phyloP scores from a whole-genome alignment of 148 eudicot species.

The Arctostaphylos glauca region DNA sequence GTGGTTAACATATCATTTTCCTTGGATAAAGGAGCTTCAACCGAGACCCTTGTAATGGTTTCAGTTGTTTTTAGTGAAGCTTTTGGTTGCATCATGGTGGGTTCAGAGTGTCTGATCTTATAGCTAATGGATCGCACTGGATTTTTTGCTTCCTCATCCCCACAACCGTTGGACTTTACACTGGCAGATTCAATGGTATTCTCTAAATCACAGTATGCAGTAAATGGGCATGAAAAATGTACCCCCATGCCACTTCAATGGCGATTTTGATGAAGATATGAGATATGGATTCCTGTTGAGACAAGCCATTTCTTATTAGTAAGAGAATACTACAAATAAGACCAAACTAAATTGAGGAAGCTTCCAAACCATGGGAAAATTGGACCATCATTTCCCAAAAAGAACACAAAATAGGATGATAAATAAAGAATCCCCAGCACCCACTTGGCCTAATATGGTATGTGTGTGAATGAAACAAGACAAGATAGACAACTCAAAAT shows the following conservation, averaged over 20 bases:
- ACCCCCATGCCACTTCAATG: conserved; percentile 64
- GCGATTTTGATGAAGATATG: conserved; percentile 11
- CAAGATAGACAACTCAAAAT: neutral
- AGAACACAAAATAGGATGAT: conserved; percentile 6
- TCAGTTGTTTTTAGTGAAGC: conserved; percentile 34
- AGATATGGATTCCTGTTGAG: conserved; percentile 24
- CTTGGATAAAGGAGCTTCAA: conserved; percentile 19
- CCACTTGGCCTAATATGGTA: neutral
- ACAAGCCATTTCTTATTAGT: neutral
- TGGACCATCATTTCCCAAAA: neutral
- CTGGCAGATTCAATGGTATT: conserved; percentile 48
- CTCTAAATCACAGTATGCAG: conserved; percentile 45
- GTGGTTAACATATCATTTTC: conserved; percentile 17
- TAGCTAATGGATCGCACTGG: conserved; percentile 51
- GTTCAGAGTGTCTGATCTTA: conserved; percentile 37
- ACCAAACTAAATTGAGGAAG: neutral
- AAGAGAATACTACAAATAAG: conserved; percentile 12
- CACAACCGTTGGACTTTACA: conserved; percentile 46
- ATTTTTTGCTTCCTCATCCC: conserved; percentile 47
- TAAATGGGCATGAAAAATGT: conserved; percentile 62
- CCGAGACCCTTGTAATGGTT: conserved; percentile 30
- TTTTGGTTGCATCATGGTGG: conserved; percentile 36
- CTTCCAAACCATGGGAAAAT: neutral
- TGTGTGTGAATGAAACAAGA: conserved; percentile 10
- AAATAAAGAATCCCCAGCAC: neutral